phyloP scores from a whole-genome alignment of 2,329 filamentous ascomycete species.

The Karstenula rhodostoma region DNA sequence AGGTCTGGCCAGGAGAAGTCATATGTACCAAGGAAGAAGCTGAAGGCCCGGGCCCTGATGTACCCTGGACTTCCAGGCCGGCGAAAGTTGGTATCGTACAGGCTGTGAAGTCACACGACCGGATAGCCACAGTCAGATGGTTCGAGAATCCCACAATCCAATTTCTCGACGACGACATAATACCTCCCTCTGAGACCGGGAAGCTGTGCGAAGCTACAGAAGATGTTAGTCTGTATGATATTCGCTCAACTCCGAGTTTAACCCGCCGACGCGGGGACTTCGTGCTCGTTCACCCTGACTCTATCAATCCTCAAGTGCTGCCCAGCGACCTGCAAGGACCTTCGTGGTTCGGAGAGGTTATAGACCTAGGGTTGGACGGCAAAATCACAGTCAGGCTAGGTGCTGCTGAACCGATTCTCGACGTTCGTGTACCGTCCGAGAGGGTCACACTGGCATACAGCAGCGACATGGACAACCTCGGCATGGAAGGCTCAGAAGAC shows the following conservation, averaged over 20 bases:
- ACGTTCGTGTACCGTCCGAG: conserved; percentile 60
- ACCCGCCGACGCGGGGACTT: conserved; percentile 61
- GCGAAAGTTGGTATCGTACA: conserved; percentile 65
- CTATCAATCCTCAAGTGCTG: conserved; percentile 21
- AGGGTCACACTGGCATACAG: conserved; percentile 58
- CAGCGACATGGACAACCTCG: conserved; percentile 49
- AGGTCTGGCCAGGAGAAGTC: conserved; percentile 65
- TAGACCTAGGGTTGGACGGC: conserved; percentile 63
- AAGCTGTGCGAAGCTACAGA: conserved; percentile 52
- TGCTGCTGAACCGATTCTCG: conserved; percentile 57
- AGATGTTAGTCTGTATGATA: conserved; percentile 67
- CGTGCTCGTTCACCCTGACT: conserved; percentile 57
- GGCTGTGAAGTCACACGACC: conserved; percentile 62
- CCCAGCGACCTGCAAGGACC: conserved; percentile 32
- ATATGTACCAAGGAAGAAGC: conserved; percentile 56
- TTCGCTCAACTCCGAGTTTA: conserved; percentile 59
- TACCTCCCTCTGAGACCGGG: conserved; percentile 55
- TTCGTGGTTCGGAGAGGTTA: conserved; percentile 66
- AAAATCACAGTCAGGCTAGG: conserved; percentile 63
- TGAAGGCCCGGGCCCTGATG: conserved; percentile 21
- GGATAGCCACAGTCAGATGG: conserved; percentile 66
- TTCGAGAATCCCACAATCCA: conserved; percentile 49
- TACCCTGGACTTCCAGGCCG: conserved; percentile 50
- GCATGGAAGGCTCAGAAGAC: conserved; percentile 32
- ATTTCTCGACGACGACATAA: conserved; percentile 47